Percentiles rank a stretch among this genome's conserved stretches.
Evolutionary conservation across 2,329 filamentous ascomycete species (phyloP).

Genomic region (Bipolaris victoriae): DNA sequence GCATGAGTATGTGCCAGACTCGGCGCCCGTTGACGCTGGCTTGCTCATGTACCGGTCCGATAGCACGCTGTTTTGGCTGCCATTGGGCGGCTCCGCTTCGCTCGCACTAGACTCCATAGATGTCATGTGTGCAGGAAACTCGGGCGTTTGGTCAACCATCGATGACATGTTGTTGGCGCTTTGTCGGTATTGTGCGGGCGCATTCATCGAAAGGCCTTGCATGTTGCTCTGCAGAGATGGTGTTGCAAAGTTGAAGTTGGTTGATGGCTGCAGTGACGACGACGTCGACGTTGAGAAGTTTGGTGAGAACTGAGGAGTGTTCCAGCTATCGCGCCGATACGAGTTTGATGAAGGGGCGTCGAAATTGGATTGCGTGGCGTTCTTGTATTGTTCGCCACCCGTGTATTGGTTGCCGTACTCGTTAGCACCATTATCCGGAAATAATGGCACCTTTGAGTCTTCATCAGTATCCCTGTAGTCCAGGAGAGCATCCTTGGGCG

Average conservation of each 20-base stretch:
- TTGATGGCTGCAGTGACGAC: slow-evolving; percentile 41
- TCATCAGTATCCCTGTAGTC: slow-evolving; percentile 81
- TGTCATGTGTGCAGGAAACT: slow-evolving; percentile 65
- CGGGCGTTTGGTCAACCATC: slow-evolving; percentile 55
- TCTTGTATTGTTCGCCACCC: slow-evolving; percentile 50
- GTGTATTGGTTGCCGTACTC: slow-evolving; percentile 58
- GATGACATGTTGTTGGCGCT: slow-evolving; percentile 37
- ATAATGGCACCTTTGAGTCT: slow-evolving; percentile 73
- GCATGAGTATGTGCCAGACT: slow-evolving; percentile 92
- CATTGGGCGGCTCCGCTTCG: slow-evolving; percentile 56
- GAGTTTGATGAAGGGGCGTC: slow-evolving; percentile 45
- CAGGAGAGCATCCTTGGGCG: slow-evolving; percentile 87
- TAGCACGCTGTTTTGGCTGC: slow-evolving; percentile 47
- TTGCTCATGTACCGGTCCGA: slow-evolving; percentile 50
- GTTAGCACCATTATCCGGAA: slow-evolving; percentile 65
- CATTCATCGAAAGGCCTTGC: slow-evolving; percentile 40
- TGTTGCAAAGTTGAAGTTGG: slow-evolving; percentile 55
- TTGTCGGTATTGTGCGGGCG: slow-evolving; percentile 46
- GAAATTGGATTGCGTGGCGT: slow-evolving; percentile 45
- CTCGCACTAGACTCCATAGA: slow-evolving; percentile 68
- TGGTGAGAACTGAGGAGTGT: slow-evolving; percentile 43
- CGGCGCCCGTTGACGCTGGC: slow-evolving; percentile 71
- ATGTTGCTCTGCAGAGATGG: slow-evolving; percentile 48
- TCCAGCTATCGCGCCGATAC: slow-evolving; percentile 45
- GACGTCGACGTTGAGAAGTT: slow-evolving; percentile 42